Percentiles rank a stretch among this genome's conserved stretches.
Evolutionary conservation across 352 stramenopile genomes (phyloP).

Genomic region (Lagenidium giganteum): DNA sequence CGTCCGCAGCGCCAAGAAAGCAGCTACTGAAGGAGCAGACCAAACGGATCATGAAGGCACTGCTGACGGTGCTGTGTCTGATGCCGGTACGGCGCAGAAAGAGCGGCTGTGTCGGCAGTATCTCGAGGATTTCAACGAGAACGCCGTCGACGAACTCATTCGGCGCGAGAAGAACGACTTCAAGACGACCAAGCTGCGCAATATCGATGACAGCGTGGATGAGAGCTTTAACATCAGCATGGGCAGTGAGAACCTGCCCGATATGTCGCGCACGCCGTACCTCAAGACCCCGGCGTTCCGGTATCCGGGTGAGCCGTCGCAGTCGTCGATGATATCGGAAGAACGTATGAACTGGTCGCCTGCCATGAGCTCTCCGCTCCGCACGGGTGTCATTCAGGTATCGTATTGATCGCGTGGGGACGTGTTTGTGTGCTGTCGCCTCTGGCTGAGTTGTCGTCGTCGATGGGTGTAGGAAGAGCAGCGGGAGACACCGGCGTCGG

Average conservation of each 20-base stretch:
- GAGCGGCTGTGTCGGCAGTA: conserved; percentile 15
- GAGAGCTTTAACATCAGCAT: conserved; percentile 60
- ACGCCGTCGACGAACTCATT: conserved; percentile 41
- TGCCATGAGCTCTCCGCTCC: conserved; percentile 45
- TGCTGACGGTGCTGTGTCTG: too few relatives aligned
- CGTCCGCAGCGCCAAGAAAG: background rate
- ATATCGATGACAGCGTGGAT: conserved; percentile 26
- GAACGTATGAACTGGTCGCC: conserved; percentile 46
- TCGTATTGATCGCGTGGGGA: background rate
- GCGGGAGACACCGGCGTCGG: conserved; percentile 49
- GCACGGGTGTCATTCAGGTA: conserved; percentile 45
- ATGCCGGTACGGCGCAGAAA: conserved; percentile 9
- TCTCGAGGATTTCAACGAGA: conserved; percentile 18
- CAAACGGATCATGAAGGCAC: too few relatives aligned
- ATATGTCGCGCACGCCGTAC: conserved; percentile 63
- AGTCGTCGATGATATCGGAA: conserved; percentile 42
- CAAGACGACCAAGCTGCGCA: conserved; percentile 67
- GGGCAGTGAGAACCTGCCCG: conserved; percentile 51
- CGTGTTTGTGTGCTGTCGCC: conserved; percentile 1
- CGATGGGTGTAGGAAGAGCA: conserved; percentile 3
- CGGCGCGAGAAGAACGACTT: conserved; percentile 56
- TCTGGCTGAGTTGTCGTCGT: background rate
- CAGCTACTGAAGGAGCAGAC: too few relatives aligned
- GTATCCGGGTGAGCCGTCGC: conserved; percentile 21
- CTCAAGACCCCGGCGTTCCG: conserved; percentile 32